phyloP scores from a whole-genome alignment of 2,329 filamentous ascomycete genomes.

The Zasmidium citrigriseum region DNA sequence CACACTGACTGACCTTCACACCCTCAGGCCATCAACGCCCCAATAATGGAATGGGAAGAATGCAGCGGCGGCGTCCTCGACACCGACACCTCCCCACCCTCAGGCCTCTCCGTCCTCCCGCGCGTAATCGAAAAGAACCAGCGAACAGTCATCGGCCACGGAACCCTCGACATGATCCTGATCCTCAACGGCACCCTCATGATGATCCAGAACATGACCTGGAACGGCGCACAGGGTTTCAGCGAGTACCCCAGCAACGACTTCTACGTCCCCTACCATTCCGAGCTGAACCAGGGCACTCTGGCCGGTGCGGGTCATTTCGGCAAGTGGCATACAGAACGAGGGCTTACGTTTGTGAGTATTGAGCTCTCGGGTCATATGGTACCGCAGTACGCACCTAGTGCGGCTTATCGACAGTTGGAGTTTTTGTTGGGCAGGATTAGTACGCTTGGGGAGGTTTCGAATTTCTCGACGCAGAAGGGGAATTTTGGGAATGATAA shows the following conservation, averaged over 20 bases:
- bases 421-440: conserved; percentile 76
- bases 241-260: conserved; percentile 59
- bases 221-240: conserved; percentile 72
- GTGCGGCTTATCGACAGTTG: conserved; percentile 63
- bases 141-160: conserved; percentile 74
- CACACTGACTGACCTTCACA: too few relatives aligned
- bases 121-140: conserved; percentile 72
- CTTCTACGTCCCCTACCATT: conserved; percentile 69
- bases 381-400: conserved; percentile 66
- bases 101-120: conserved; percentile 62
- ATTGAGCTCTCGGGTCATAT: conserved; percentile 63
- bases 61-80: conserved; percentile 54
- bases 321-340: conserved; percentile 71
- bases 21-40: conserved; percentile 41
- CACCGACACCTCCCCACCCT: conserved; percentile 57
- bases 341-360: conserved; percentile 71
- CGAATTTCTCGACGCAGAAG: conserved; percentile 37
- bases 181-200: conserved; percentile 69
- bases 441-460: conserved; percentile 50
- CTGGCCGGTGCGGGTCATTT: conserved; percentile 65
- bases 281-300: conserved; percentile 46
- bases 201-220: conserved; percentile 80
- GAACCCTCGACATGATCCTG: conserved; percentile 68
- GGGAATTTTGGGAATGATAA: conserved; percentile 33
- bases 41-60: conserved; percentile 66